Evolutionary conservation across 2,329 filamentous ascomycete genomes (phyloP).

Genomic region (Colletotrichum somersetense): DNA sequence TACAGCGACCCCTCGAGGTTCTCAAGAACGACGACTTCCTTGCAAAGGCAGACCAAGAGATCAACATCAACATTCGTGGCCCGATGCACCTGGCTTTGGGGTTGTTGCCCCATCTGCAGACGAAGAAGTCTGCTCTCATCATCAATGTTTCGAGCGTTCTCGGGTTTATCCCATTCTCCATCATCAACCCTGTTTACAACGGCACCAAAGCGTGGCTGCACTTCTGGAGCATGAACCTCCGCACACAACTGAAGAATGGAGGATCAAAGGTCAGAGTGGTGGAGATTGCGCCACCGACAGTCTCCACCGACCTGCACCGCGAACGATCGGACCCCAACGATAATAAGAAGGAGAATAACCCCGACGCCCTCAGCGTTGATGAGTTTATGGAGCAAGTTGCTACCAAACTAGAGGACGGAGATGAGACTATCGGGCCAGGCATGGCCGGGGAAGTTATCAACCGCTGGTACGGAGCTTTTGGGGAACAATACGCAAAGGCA

Average conservation of each 20-base stretch:
- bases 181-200: conserved; percentile 71
- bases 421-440: conserved; percentile 63
- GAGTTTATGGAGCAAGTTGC: conserved; percentile 66
- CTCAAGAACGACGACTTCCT: conserved; percentile 58
- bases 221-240: conserved; percentile 67
- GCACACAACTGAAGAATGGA: conserved; percentile 60
- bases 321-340: conserved; percentile 68
- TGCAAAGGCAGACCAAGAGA: conserved; percentile 65
- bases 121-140: conserved; percentile 56
- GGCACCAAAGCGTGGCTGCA: conserved; percentile 71
- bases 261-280: conserved; percentile 61
- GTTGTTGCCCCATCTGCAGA: conserved; percentile 63
- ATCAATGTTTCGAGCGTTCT: conserved; percentile 68
- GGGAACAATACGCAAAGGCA: conserved; percentile 41
- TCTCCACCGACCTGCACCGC: conserved; percentile 67
- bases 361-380: conserved; percentile 56
- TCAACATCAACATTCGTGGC: conserved; percentile 69
- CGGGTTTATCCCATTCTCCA: conserved; percentile 63
- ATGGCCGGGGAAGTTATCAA: conserved; percentile 45
- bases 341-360: conserved; percentile 69
- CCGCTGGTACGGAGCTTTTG: conserved; percentile 59
- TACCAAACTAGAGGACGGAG: conserved; percentile 58
- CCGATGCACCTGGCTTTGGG: conserved; percentile 67
- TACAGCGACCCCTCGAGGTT: conserved; percentile 66
- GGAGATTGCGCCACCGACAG: conserved; percentile 68